phyloP scores from a whole-genome alignment of 129 eudicot genomes.

The Lactuca saligna region DNA sequence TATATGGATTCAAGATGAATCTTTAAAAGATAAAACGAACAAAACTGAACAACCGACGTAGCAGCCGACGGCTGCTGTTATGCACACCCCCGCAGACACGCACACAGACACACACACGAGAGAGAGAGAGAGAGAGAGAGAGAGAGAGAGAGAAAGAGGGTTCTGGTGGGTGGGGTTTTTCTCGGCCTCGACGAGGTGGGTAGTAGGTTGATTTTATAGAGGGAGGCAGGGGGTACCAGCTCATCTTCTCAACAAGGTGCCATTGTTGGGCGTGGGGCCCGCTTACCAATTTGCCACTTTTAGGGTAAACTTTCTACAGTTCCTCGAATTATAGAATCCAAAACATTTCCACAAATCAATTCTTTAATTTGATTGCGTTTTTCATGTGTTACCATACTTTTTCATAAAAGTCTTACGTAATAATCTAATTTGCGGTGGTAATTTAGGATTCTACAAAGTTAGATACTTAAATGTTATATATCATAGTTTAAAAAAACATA shows the following conservation, averaged over 20 bases:
- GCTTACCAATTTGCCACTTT: constrained; percentile 9
- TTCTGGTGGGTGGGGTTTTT: constrained; percentile 1
- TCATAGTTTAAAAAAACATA: no score
- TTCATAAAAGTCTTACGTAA: no score
- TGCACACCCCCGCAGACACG: neutral
- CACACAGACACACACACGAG: neutral
- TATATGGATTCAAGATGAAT: neutral
- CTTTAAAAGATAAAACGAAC: neutral
- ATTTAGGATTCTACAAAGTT: no score
- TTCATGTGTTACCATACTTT: neutral
- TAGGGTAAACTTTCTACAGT: constrained; percentile 5
- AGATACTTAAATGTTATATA: no score
- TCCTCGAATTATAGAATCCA: constrained; percentile 17
- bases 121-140: constrained; percentile 23
- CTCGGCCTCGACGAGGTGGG: constrained; percentile 45
- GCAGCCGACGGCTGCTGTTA: constrained; percentile 19
- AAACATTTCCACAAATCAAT: neutral
- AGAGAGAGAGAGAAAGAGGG: constrained; percentile 16
- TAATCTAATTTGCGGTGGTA: no score
- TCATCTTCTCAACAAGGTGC: constrained; percentile 32
- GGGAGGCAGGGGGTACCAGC: constrained; percentile 14
- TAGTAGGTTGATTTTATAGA: constrained; percentile 34
- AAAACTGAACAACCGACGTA: constrained; percentile 16
- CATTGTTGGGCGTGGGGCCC: constrained; percentile 30
- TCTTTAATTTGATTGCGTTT: neutral